phyloP scores from a whole-genome alignment of 129 eudicot species.

The Flaveria brownii region DNA sequence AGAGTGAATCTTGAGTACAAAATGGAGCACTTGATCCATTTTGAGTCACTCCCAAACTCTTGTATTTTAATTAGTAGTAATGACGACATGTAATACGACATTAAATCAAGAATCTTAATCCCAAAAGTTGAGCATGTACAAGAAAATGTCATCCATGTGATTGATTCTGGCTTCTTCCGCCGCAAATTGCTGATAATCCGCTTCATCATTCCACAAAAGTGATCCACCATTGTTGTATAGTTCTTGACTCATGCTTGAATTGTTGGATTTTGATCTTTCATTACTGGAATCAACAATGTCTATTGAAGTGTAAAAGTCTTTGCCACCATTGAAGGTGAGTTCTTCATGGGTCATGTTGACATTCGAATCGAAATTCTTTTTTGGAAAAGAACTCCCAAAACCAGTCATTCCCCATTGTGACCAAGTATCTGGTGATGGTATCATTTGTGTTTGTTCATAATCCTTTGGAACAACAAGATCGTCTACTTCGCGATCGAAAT shows the following conservation, averaged over 20 bases:
- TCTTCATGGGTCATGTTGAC: slow-evolving; percentile 35
- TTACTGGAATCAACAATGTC: slow-evolving; percentile 25
- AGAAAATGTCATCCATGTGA: slow-evolving; percentile 70
- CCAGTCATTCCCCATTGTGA: slow-evolving; percentile 47
- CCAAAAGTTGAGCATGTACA: slow-evolving; percentile 64
- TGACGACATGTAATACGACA: slow-evolving; percentile 29
- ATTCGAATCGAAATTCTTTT: slow-evolving; percentile 25
- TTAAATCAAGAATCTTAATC: slow-evolving; percentile 41
- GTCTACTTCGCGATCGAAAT: slow-evolving; percentile 41
- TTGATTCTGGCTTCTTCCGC: slow-evolving; percentile 45
- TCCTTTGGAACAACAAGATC: slow-evolving; percentile 68
- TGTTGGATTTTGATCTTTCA: slow-evolving; percentile 35
- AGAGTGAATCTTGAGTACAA: slow-evolving; percentile 26
- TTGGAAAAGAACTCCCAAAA: slow-evolving; percentile 36
- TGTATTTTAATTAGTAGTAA: slow-evolving; percentile 18
- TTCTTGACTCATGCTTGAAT: slow-evolving; percentile 42
- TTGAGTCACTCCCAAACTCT: slow-evolving; percentile 20
- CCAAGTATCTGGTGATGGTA: slow-evolving; percentile 58
- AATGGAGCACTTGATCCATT: slow-evolving; percentile 36
- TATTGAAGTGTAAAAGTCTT: slow-evolving; percentile 39
- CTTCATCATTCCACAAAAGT: slow-evolving; percentile 40
- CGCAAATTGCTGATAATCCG: slow-evolving; percentile 43
- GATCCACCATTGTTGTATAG: slow-evolving; percentile 37
- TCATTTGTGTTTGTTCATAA: slow-evolving; percentile 45
- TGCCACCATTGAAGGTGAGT: slow-evolving; percentile 34